Percentiles rank a stretch among this genome's conserved stretches.
These are phyloP conservation scores for Chalciporus piperatoides DNA, from an alignment of 1,284 basidiomycete species.

Conservation along the genomic window DNA sequence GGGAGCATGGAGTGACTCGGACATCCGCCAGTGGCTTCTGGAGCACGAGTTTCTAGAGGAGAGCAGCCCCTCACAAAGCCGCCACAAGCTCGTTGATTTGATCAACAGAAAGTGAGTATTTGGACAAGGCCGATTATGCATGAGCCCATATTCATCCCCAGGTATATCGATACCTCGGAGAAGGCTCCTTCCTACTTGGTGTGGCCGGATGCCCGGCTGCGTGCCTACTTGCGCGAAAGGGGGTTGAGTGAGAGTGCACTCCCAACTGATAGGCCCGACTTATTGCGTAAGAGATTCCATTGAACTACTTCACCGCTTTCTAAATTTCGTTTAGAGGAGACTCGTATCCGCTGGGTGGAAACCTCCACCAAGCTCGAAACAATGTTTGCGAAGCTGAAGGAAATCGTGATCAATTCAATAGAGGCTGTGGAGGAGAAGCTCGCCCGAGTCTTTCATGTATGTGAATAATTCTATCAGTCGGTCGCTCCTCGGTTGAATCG, in stretches of 20 bases:
- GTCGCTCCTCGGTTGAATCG: neutral
- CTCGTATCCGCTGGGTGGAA: conserved; percentile 75
- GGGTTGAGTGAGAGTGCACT: conserved; percentile 66
- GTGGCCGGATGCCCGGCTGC: conserved; percentile 89
- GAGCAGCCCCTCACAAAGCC: conserved; percentile 60
- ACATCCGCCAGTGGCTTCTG: conserved; percentile 75
- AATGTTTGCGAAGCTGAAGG: conserved; percentile 55
- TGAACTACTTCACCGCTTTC: conserved; percentile 1
- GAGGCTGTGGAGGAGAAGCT: conserved; percentile 69
- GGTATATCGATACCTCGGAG: conserved; percentile 28
- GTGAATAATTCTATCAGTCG: neutral
- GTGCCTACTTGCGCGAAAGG: conserved; percentile 75
- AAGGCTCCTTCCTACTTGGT: conserved; percentile 63
- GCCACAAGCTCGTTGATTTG: conserved; percentile 67
- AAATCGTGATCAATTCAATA: conserved; percentile 59
- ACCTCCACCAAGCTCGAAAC: conserved; percentile 53
- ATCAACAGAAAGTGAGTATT: conserved; percentile 61
- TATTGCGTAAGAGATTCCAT: conserved; percentile 52
- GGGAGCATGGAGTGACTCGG: conserved; percentile 74
- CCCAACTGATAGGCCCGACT: conserved; percentile 60
- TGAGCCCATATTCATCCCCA: conserved; percentile 1
- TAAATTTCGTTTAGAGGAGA: conserved; percentile 50
- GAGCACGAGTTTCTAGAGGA: conserved; percentile 62
- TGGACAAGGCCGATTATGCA: neutral
- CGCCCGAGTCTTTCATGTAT: conserved; percentile 37